These are phyloP conservation scores for Solanum neorickii DNA, from an alignment of 257 asterid genomes.

Conservation along the genomic window DNA sequence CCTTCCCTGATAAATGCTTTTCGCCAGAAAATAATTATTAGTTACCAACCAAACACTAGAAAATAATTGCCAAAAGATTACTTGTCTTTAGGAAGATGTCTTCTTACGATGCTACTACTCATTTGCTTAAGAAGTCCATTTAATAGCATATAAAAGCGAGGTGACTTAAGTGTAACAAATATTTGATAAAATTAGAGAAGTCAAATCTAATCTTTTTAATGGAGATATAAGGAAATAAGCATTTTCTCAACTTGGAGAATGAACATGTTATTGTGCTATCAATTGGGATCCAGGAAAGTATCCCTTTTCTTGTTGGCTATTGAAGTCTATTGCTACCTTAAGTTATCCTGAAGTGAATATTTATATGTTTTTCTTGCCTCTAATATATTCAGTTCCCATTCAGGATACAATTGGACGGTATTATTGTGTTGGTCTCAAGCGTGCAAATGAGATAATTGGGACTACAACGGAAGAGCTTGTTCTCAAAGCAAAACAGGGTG, in stretches of 20 bases:
- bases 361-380: background rate
- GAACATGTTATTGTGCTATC: background rate
- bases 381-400: background rate
- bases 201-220: background rate
- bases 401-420: slow-evolving; percentile 82
- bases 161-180: background rate
- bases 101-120: background rate
- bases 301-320: background rate
- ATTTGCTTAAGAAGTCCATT: background rate
- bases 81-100: background rate
- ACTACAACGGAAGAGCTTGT: slow-evolving; percentile 91
- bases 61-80: background rate
- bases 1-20: background rate
- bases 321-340: background rate
- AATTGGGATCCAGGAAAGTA: background rate
- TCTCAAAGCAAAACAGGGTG: slow-evolving; percentile 67
- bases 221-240: background rate
- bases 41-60: background rate
- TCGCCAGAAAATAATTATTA: background rate
- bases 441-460: slow-evolving; percentile 95
- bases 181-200: background rate
- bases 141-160: background rate
- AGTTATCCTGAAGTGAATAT: background rate
- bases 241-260: background rate
- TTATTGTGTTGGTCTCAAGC: slow-evolving; percentile 77